Percentiles rank a stretch among this genome's conserved stretches.
These are phyloP conservation scores for Tuber indicum DNA, from an alignment of 495 filamentous ascomycete genomes.

Conservation along the genomic window DNA sequence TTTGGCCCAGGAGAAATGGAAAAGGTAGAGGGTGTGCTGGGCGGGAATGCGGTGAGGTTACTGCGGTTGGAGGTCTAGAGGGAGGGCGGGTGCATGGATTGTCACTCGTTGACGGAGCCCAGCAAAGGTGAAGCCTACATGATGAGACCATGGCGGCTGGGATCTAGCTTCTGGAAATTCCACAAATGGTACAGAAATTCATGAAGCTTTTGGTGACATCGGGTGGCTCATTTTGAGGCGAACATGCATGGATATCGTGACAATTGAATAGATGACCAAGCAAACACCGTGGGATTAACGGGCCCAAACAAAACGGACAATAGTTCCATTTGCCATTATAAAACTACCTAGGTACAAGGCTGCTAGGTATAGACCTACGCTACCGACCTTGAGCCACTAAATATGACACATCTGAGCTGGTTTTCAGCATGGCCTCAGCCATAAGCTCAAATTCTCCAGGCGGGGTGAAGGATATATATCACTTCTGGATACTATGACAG, in stretches of 20 bases:
- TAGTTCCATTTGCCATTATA: no score
- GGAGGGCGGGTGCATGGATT: background rate
- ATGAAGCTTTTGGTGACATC: background rate
- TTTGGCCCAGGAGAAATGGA: conserved; percentile 50
- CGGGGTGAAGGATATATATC: background rate
- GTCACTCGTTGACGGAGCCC: background rate
- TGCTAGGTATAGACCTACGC: no score
- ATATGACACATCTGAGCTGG: background rate
- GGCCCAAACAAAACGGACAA: no score
- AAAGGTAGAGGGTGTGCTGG: conserved; percentile 53
- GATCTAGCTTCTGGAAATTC: background rate
- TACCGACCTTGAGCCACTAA: background rate
- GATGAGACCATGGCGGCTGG: background rate
- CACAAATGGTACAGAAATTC: background rate
- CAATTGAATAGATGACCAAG: background rate
- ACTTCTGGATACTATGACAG: background rate
- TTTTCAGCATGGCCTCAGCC: background rate
- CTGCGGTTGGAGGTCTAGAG: conserved; percentile 47
- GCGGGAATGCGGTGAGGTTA: conserved; percentile 63
- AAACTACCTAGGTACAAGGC: no score
- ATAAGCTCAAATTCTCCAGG: background rate
- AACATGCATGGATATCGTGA: background rate
- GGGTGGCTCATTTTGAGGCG: background rate
- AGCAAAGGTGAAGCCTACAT: background rate
- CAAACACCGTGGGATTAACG: background rate